Evolutionary conservation across 768 basidiomycete species (phyloP), one percentile per base, ranked within the genome.

Genomic region (Xerocomus brunneocitrinus): DNA sequence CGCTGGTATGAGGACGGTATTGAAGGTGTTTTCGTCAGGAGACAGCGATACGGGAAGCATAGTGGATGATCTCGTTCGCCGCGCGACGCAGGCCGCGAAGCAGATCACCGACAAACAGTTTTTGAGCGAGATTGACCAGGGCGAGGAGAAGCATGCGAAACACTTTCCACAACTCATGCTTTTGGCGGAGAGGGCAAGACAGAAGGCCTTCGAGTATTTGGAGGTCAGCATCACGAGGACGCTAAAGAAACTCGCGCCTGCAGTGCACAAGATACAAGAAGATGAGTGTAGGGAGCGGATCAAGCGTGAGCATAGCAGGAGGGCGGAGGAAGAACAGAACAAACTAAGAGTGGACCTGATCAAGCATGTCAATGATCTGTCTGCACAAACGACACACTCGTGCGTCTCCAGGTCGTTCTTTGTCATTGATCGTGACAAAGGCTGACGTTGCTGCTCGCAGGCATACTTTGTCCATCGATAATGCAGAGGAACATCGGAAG

Each of bases 301-400:
- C 39, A 41, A 39, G 16, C 35, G 16, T 13, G 54, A 59, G 7
- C 9, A 42, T 16, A 35, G 1, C 8, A 56, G 25, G 25, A 28
- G 10, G 0, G 61, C 55, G 12, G 44, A 53, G 2, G 53, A 56
- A 39, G 55, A 67, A 1, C 52, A 28, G 5, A 7, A 36, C 0
- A 44, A 35, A 16, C 7, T 65, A 16, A 65, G 66, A 34, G 16
- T 44, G 10, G 7, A 49, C 4, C 27, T 67, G 12, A 69, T 67
- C 47, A 42, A 39, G 16, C 43, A 54, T 6, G 9, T 69, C 13
- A 67, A 67, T 24, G 9, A 8, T 1, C 13, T 46, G 14, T 66
- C 67, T 9, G 13, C 50, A 8, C 45, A 31, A 3, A 36, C 9
- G 2, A 0, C 24, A 19, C 45, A 47, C 19, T 35, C 50, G 65